phyloP scores from a whole-genome alignment of 2,329 filamentous ascomycete genomes.

The Botrytis aclada region DNA sequence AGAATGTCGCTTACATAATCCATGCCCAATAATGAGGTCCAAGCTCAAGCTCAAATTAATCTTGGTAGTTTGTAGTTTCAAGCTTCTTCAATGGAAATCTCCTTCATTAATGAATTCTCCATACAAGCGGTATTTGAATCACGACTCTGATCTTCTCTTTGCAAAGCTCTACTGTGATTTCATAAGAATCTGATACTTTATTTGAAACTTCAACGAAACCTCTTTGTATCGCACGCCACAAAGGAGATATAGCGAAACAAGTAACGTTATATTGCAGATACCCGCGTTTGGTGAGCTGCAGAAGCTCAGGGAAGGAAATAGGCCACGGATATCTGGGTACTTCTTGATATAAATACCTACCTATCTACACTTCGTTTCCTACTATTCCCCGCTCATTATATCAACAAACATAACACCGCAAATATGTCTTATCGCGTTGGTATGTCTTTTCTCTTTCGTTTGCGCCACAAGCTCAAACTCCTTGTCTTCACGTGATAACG shows the following conservation, averaged over 20 bases:
- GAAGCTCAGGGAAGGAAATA: background rate
- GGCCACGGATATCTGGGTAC: too few relatives aligned
- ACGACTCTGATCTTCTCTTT: background rate
- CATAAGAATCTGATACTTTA: background rate
- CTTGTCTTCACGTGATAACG: constrained; percentile 33
- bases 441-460: constrained; percentile 26
- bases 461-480: constrained; percentile 13
- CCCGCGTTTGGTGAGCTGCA: background rate
- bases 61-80: background rate
- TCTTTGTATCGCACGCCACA: background rate
- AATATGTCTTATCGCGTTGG: constrained; percentile 39
- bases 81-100: background rate
- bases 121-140: background rate
- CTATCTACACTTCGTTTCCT: background rate
- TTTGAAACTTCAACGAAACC: background rate
- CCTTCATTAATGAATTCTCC: background rate
- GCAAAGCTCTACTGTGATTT: background rate
- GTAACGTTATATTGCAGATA: background rate
- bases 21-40: background rate
- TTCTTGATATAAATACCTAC: background rate
- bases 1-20: background rate
- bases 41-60: background rate
- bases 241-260: background rate
- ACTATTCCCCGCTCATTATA: constrained; percentile 10
- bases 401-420: background rate